phyloP scores from a whole-genome alignment of 768 basidiomycete genomes.

The Nidula microcarpa region DNA sequence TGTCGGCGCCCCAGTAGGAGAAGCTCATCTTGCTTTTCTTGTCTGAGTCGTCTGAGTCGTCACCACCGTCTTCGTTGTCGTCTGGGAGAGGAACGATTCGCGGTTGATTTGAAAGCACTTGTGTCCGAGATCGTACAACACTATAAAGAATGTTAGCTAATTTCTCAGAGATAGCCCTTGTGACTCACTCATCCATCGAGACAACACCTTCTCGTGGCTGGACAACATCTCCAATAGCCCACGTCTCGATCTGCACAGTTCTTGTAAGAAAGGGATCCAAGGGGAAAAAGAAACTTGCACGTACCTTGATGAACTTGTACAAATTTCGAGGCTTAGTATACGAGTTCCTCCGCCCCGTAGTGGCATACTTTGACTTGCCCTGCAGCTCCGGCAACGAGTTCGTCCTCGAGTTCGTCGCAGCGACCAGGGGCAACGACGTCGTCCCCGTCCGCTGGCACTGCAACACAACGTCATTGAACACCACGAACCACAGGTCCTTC shows the following conservation, averaged over 20 bases:
- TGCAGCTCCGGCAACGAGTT: constrained; percentile 82
- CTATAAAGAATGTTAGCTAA: constrained; percentile 25
- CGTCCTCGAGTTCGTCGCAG: constrained; percentile 62
- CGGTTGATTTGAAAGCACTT: constrained; percentile 56
- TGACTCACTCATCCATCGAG: constrained; percentile 85
- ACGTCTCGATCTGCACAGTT: constrained; percentile 69
- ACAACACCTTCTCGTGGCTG: constrained; percentile 80
- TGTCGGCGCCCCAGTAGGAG: constrained; percentile 92
- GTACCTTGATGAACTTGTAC: constrained; percentile 89
- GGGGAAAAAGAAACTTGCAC: constrained; percentile 10
- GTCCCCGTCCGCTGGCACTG: constrained; percentile 89
- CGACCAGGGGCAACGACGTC: constrained; percentile 77
- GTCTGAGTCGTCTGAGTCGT: constrained; percentile 81
- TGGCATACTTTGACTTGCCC: constrained; percentile 82
- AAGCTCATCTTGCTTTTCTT: constrained; percentile 93
- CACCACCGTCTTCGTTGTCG: constrained; percentile 49
- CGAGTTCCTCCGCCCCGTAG: constrained; percentile 69
- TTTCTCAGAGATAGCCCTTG: too few relatives aligned
- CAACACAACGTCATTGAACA: constrained; percentile 93
- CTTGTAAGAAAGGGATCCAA: constrained; percentile 3
- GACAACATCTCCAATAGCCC: constrained; percentile 76
- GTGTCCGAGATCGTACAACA: constrained; percentile 67
- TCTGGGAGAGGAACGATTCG: constrained; percentile 69
- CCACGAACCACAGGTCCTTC: constrained; percentile 91
- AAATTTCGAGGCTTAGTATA: constrained; percentile 86